Evolutionary conservation across 169 alveolate species (phyloP), one percentile per base, ranked within the genome.

Genomic region (Plasmodium berghei): DNA sequence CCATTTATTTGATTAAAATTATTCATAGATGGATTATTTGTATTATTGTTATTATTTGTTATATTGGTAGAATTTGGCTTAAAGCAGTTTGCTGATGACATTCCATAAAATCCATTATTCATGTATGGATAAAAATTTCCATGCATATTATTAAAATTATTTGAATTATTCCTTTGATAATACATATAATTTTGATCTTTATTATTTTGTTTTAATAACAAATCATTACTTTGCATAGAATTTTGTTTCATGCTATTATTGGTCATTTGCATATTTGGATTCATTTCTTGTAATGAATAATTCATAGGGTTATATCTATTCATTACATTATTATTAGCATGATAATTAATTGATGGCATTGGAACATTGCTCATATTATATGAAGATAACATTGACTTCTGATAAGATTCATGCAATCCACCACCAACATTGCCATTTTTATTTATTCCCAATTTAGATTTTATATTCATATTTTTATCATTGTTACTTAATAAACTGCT

Each of bases 91-190:
- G 87, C 8, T n/a, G 88, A 28, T 5, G 75, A 56, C 42, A 34
- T 34, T 16, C 54, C 74, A 74, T 74, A 74, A 46, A 62, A 74
- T 5, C 75, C 74, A 77, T 66, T 80, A 20, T 80, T 80, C 52
- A 66, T 40, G 28, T 80, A 80, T 12, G 85, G 85, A 67, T 80
- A 80, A n/a, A 52, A 80, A 71, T 80, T 80, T 20, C 90, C 90
- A 34, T 26, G 85, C 80, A 80, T 55, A 48, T 67, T 80, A 46
- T 42, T 67, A n/a, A 62, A 18, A 46, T 66, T 67, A 12, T 80
- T 52, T 55, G 59, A 67, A 61, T 80, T 80, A 55, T 64, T 80
- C 61, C 90, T 80, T 56, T 66, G 90, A 49, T 67, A 67, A 40
- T 56, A 74, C 62, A 67, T 71, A 67, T 40, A 67, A 58, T 18